Evolutionary conservation across 2,329 filamentous ascomycete genomes (phyloP), one percentile per base, ranked within the genome.

Genomic region (Pezicula neosporulosa): DNA sequence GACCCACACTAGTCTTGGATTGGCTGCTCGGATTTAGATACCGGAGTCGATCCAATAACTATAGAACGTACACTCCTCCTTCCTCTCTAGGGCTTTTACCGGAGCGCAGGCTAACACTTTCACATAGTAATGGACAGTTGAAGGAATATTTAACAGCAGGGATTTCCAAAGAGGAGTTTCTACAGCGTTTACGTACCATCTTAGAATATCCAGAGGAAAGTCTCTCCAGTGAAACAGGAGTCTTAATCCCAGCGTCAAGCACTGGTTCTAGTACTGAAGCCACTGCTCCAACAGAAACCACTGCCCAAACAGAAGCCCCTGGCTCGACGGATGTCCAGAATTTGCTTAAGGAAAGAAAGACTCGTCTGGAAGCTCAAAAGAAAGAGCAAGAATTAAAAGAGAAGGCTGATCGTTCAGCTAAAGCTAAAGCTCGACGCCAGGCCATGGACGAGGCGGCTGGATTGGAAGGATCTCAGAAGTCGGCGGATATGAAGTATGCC

Each of bases 131-230:
- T 68, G 90, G 87, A 8, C 81, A 88, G 55, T 72, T 96, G 13
- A 85, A 87, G 63, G 86, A 93, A 66, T 91, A 92, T 66, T 77
- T 96, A 9, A 76, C 83, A 36, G 73, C 82, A 1, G 86, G 85
- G 8, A 77, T 81, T 8, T 70, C 74, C 13, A 85, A 81, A 63
- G 79, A 86, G 15, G 84, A 89, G 8, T 90, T 94, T 51, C 67
- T 83, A 44, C 74, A 72, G 41, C 75, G 82, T 21, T 56, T 90
- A 3, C 66, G 68, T 13, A 68, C 69, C 50, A 74, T 74, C 42
- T 59, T 65, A 12, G 53, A 51, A 47, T 27, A 1, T 6, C 18
- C 37, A 16, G 19, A 39, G 10, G 37, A 36, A 16, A 30, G 36
- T n/a, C 12, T 6, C 13, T 12, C 8, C n/a, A 27, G 35, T 36